These are phyloP conservation scores for Ophiocordyceps unilateralis DNA, from an alignment of 2,329 filamentous ascomycete genomes.

Conservation along the genomic window DNA sequence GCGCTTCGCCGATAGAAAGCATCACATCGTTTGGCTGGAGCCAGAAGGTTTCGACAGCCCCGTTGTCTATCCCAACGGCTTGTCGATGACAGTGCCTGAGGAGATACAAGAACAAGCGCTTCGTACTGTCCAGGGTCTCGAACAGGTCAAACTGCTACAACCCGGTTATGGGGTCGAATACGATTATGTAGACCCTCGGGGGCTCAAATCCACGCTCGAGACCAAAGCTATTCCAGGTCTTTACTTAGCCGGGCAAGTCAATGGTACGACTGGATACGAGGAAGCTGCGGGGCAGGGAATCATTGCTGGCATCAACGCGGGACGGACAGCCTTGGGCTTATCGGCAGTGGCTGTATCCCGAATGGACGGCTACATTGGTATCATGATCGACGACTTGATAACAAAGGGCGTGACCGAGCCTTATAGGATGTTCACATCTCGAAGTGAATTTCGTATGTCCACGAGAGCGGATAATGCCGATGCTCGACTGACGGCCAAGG, in stretches of 20 bases:
- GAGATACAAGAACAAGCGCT: constrained; percentile 74
- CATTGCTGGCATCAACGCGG: constrained; percentile 85
- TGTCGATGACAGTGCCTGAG: constrained; percentile 89
- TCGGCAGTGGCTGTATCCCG: constrained; percentile 52
- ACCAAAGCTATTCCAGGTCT: constrained; percentile 82
- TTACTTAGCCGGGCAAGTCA: constrained; percentile 91
- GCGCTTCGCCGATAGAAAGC: constrained; percentile 62
- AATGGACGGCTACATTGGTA: constrained; percentile 87
- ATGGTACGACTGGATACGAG: constrained; percentile 95
- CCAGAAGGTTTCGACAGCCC: constrained; percentile 86
- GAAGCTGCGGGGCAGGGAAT: constrained; percentile 91
- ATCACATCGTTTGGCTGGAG: constrained; percentile 90
- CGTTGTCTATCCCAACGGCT: constrained; percentile 86
- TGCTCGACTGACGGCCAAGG: constrained; percentile 63
- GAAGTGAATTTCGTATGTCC: constrained; percentile 89
- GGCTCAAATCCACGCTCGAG: constrained; percentile 74
- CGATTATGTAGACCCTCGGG: constrained; percentile 90
- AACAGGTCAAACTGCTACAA: constrained; percentile 81
- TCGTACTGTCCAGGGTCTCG: constrained; percentile 74
- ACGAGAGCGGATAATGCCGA: constrained; percentile 91
- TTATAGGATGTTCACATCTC: constrained; percentile 94
- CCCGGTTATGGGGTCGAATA: constrained; percentile 96
- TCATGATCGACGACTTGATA: constrained; percentile 96
- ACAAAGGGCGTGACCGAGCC: constrained; percentile 95
- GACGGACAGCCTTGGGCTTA: constrained; percentile 54